These are phyloP conservation scores for Physcomitrium patens DNA, from an alignment of 225 moss, liverwort and hornwort genomes.

Conservation along the genomic window DNA sequence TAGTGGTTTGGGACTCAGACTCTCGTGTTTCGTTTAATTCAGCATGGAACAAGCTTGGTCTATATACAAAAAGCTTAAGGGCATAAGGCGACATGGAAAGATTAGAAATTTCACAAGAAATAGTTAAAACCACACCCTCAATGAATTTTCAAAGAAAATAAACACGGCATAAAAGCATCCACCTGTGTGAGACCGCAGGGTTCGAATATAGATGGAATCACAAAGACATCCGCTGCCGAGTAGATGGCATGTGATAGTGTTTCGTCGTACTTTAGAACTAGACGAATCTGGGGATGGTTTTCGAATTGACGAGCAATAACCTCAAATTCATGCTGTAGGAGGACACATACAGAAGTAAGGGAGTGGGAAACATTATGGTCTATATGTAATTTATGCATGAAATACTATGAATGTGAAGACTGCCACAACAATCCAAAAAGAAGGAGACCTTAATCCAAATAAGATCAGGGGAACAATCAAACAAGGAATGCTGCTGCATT, in stretches of 20 bases:
- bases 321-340: slow-evolving; percentile 83
- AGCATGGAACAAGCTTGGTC: not conserved
- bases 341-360: slow-evolving; percentile 7
- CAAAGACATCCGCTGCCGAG: slow-evolving; percentile 88
- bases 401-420: not conserved
- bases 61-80: not conserved
- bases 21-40: not conserved
- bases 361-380: no score
- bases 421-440: not conserved
- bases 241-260: slow-evolving; percentile 91
- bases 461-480: not conserved
- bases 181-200: slow-evolving; percentile 99
- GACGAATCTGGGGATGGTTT: slow-evolving; percentile 80
- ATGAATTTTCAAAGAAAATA: not conserved
- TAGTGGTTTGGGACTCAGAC: not conserved
- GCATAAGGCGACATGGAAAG: not conserved
- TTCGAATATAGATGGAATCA: slow-evolving; percentile 95
- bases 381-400: not conserved
- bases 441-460: not conserved
- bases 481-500: not conserved
- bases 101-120: not conserved
- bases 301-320: slow-evolving; percentile 82
- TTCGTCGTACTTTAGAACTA: slow-evolving; percentile 91
- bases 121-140: no score
- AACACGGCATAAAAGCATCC: slow-evolving; percentile 1